Evolutionary conservation across 768 basidiomycete species (phyloP).

Genomic region (Pleurotus cornucopiae): DNA sequence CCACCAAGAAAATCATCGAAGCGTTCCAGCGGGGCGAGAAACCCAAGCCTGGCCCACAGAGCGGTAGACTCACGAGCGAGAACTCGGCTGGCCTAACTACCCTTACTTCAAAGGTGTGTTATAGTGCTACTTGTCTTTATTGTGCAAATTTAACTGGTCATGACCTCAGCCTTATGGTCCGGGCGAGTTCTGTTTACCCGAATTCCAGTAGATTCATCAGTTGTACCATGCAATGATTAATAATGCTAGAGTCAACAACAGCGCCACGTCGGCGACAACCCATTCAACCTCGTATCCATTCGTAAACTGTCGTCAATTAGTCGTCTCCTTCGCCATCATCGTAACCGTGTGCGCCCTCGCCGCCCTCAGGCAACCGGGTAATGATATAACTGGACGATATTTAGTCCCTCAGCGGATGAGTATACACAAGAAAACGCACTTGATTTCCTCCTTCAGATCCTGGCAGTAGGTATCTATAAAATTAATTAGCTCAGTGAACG

Average conservation of each 20-base stretch:
- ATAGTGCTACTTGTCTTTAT: not conserved
- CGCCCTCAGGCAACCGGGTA: slow-evolving; percentile 67
- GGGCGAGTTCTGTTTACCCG: slow-evolving; percentile 81
- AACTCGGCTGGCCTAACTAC: slow-evolving; percentile 90
- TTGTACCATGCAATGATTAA: slow-evolving; percentile 7
- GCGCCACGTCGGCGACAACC: slow-evolving; percentile 4
- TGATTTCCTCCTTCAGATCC: slow-evolving; percentile 81
- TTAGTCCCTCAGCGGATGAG: not conserved
- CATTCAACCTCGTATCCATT: not conserved
- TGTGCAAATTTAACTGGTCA: not conserved
- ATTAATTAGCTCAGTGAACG: not conserved
- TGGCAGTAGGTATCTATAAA: slow-evolving; percentile 74
- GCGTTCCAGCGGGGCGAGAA: slow-evolving; percentile 78
- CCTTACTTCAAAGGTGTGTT: slow-evolving; percentile 64
- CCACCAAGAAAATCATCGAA: slow-evolving; percentile 76
- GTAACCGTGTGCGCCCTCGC: slow-evolving; percentile 64
- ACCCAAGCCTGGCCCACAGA: slow-evolving; percentile 93
- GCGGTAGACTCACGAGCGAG: slow-evolving; percentile 81
- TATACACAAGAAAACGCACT: slow-evolving; percentile 42
- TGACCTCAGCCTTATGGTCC: slow-evolving; percentile 81
- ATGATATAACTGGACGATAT: slow-evolving; percentile 54
- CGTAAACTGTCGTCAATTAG: slow-evolving; percentile 26
- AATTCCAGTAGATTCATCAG: slow-evolving; percentile 65
- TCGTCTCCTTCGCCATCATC: slow-evolving; percentile 85
- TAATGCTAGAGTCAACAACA: slow-evolving; percentile 10